A percentile compares a stretch with the other conserved stretches of the same genome.
Conservation (phyloP, 2,329 filamentous ascomycete genomes). For the Clonostachys rhizophaga region DNA sequence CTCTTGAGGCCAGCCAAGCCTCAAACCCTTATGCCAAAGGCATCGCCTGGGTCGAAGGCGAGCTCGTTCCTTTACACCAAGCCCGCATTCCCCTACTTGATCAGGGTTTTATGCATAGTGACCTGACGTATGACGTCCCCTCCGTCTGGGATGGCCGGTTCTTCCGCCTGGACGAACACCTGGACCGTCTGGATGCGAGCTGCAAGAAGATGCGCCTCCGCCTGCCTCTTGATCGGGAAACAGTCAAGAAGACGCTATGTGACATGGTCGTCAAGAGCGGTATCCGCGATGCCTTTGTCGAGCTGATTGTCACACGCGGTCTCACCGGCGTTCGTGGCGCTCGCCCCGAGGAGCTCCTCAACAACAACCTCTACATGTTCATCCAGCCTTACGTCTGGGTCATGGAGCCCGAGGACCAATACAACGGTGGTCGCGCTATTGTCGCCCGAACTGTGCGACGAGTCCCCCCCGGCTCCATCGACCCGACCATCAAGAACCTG, state of each 20-base stretch:
- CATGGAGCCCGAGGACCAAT: constrained; percentile 38
- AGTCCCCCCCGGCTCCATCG: constrained; percentile 36
- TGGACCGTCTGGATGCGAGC: constrained; percentile 33
- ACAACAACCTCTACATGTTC: constrained; percentile 41
- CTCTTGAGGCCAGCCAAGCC: constrained; percentile 23
- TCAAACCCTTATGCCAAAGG: constrained; percentile 33
- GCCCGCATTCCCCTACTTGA: constrained; percentile 45
- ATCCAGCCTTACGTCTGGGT: constrained; percentile 43
- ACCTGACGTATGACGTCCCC: constrained; percentile 47
- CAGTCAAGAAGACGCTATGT: constrained; percentile 29
- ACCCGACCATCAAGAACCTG: constrained; percentile 46
- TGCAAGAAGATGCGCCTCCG: constrained; percentile 38
- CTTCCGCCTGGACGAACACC: constrained; percentile 45
- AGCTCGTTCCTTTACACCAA: constrained; percentile 33
- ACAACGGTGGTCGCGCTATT: constrained; percentile 30
- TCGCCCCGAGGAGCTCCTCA: constrained; percentile 18
- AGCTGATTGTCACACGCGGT: constrained; percentile 45
- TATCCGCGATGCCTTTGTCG: constrained; percentile 43
- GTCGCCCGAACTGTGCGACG: constrained; percentile 38
- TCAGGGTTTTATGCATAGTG: constrained; percentile 46
- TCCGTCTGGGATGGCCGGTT: constrained; percentile 45
- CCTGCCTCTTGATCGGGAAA: constrained; percentile 30
- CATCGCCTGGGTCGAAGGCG: constrained; percentile 39
- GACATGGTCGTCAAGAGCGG: constrained; percentile 40
- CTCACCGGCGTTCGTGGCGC: constrained; percentile 30